Evolutionary conservation across 2,329 filamentous ascomycete species (phyloP).

Genomic region (Ophidiomyces ophidiicola): DNA sequence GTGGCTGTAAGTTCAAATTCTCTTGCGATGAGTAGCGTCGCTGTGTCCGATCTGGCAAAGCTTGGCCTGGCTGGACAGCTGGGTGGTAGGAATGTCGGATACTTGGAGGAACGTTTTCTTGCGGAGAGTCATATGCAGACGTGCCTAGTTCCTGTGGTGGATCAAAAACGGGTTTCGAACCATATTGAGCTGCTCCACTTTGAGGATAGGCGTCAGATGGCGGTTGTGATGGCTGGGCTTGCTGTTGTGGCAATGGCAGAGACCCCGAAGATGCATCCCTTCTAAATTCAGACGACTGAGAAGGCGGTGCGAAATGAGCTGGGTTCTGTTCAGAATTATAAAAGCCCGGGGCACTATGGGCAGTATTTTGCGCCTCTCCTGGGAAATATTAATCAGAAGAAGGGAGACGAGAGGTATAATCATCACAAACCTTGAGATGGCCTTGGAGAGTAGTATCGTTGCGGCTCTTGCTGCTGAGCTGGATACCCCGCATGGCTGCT

Average conservation of each 20-base stretch:
- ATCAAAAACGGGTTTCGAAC: constrained; percentile 56
- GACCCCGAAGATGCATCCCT: constrained; percentile 25
- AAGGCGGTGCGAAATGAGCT: constrained; percentile 29
- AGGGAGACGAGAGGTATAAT: no score
- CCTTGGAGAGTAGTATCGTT: constrained; percentile 55
- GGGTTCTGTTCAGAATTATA: constrained; percentile 48
- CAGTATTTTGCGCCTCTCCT: constrained; percentile 17
- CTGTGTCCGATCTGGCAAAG: constrained; percentile 19
- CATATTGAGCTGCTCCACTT: constrained; percentile 36
- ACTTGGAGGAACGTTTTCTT: constrained; percentile 31
- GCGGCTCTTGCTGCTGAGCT: constrained; percentile 45
- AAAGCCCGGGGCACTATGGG: constrained; percentile 46
- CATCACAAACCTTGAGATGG: constrained; percentile 27
- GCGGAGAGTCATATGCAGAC: constrained; percentile 63
- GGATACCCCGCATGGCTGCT: constrained; percentile 24
- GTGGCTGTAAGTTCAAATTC: constrained; percentile 13
- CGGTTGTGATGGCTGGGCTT: constrained; percentile 40
- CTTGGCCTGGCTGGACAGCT: constrained; percentile 20
- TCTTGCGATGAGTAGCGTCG: constrained; percentile 31
- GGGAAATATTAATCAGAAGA: constrained; percentile 34
- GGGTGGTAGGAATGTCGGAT: constrained; percentile 27
- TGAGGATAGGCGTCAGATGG: constrained; percentile 34
- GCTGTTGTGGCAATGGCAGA: constrained; percentile 28
- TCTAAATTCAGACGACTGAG: constrained; percentile 33
- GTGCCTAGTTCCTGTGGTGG: constrained; percentile 67